Evolutionary conservation across 78 protist genomes (phyloP).

Genomic region (Dictyostelium purpureum): DNA sequence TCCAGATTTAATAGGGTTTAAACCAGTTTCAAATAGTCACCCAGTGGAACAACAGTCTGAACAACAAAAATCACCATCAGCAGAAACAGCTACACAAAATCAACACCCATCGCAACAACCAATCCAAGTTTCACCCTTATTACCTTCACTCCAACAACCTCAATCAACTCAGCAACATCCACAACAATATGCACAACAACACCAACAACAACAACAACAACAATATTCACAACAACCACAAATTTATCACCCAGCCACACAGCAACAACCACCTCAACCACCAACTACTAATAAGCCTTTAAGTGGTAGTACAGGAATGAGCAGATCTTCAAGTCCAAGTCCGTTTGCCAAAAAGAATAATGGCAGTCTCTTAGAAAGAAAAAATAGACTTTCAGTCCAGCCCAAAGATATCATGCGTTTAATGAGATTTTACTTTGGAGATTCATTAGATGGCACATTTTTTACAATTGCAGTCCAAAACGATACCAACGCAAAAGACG

Average conservation of each 20-base stretch:
- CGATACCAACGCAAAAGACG: constrained; percentile 47
- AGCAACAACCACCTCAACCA: neutral
- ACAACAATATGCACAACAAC: neutral
- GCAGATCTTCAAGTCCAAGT: constrained; percentile 51
- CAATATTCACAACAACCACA: neutral
- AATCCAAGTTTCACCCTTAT: neutral
- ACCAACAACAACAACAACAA: neutral
- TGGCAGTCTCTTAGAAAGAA: neutral
- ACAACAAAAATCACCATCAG: constrained; percentile 17
- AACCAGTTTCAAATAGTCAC: neutral
- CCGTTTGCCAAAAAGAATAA: constrained; percentile 40
- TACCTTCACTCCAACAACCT: neutral
- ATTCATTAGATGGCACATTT: constrained; percentile 1
- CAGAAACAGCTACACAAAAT: neutral
- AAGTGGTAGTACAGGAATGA: constrained; percentile 15
- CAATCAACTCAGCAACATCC: neutral
- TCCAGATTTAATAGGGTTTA: constrained; percentile 2
- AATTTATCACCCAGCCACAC: neutral
- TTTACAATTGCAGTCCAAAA: constrained; percentile 55
- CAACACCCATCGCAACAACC: too few relatives aligned
- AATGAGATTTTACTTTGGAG: constrained; percentile 68
- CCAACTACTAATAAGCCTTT: neutral
- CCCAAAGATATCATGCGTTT: constrained; percentile 60
- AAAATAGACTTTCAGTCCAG: constrained; percentile 49
- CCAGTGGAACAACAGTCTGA: neutral